These are phyloP conservation scores for Beauveria scarabaeidicola DNA, from an alignment of 2,329 filamentous ascomycete species.

Conservation along the genomic window DNA sequence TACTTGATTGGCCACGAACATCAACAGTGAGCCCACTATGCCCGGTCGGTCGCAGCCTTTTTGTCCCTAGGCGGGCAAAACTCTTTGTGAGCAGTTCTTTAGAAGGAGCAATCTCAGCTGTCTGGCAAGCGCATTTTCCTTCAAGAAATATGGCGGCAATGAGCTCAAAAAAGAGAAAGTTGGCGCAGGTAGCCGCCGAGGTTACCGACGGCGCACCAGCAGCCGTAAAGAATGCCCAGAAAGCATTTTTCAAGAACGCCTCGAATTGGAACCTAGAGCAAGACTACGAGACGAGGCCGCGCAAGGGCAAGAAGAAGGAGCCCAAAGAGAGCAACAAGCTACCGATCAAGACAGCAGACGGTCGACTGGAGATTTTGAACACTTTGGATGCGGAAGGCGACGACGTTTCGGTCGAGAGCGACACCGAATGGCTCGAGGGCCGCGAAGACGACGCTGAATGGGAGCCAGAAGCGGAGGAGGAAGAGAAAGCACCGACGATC, in stretches of 20 bases:
- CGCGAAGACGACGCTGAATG: slow-evolving; percentile 44
- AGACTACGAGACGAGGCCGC: slow-evolving; percentile 73
- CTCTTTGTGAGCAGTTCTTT: slow-evolving; percentile 1
- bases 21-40: slow-evolving; percentile 9
- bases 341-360: slow-evolving; percentile 80
- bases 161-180: slow-evolving; percentile 48
- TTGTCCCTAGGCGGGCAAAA: slow-evolving; percentile 4
- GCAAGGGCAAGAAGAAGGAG: slow-evolving; percentile 64
- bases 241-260: slow-evolving; percentile 64
- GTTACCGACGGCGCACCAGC: slow-evolving; percentile 30
- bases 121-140: neutral
- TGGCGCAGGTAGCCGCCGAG: slow-evolving; percentile 43
- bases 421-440: slow-evolving; percentile 56
- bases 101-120: neutral
- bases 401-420: slow-evolving; percentile 50
- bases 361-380: slow-evolving; percentile 54
- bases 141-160: slow-evolving; percentile 35
- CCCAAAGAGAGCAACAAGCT: slow-evolving; percentile 65
- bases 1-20: slow-evolving; percentile 17
- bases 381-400: slow-evolving; percentile 49
- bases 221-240: slow-evolving; percentile 37
- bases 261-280: slow-evolving; percentile 87
- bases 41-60: neutral
- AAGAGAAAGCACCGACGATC: slow-evolving; percentile 51
- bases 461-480: slow-evolving; percentile 38